These are phyloP conservation scores for Candida maris DNA, from an alignment of 805 yeast species.

Conservation along the genomic window DNA sequence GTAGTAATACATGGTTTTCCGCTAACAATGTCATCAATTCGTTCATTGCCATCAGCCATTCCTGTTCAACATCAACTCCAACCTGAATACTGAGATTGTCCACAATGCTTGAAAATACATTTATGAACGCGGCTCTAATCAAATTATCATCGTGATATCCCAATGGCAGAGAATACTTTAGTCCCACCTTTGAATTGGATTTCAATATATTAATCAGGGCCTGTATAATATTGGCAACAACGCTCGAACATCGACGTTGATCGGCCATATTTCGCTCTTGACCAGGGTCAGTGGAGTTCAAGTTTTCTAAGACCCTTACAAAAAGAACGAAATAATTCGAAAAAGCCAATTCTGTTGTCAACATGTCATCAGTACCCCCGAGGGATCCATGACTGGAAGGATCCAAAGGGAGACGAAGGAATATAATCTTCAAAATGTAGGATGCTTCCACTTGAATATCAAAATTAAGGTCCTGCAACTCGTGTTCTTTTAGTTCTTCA, in stretches of 20 bases:
- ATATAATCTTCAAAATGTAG: conserved; percentile 50
- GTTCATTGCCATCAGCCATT: conserved; percentile 7
- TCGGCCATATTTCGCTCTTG: conserved; percentile 18
- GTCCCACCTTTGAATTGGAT: conserved; percentile 73
- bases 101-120: conserved; percentile 70
- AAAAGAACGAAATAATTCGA: conserved; percentile 64
- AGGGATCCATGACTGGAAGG: conserved; percentile 46
- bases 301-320: conserved; percentile 50
- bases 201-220: conserved; percentile 67
- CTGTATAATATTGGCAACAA: conserved; percentile 60
- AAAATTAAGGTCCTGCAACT: conserved; percentile 26
- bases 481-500: conserved; percentile 21
- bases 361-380: conserved; percentile 19
- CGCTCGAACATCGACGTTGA: conserved; percentile 51
- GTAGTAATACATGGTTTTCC: conserved; percentile 38
- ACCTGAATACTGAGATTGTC: conserved; percentile 22
- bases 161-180: conserved; percentile 70
- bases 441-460: conserved; percentile 48
- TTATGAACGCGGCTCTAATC: conserved; percentile 68
- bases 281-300: conserved; percentile 25
- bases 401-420: conserved; percentile 59
- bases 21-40: conserved; percentile 19
- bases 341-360: conserved; percentile 49
- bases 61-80: conserved; percentile 9
- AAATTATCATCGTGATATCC: conserved; percentile 68